These are phyloP conservation scores for Rosa chinensis DNA, from an alignment of 306 rosid genomes.

Conservation along the genomic window DNA sequence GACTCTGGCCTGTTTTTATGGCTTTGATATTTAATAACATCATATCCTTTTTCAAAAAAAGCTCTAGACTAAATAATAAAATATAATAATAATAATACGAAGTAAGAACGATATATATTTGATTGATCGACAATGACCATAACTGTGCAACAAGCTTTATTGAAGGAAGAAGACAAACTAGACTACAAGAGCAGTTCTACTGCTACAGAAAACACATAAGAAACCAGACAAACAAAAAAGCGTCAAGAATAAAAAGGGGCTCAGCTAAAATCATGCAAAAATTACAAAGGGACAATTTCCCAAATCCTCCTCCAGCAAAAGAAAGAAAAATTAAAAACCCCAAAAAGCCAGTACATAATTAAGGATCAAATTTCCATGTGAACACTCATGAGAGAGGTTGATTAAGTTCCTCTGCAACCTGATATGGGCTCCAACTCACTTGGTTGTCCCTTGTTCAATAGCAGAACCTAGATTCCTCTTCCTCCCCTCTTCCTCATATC, in stretches of 20 bases:
- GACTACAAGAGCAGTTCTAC: neutral
- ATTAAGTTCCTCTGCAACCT: conserved; percentile 17
- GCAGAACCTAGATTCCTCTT: conserved; percentile 40
- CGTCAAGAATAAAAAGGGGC: neutral
- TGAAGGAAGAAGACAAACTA: neutral
- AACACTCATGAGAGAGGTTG: conserved; percentile 4
- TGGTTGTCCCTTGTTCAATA: conserved; percentile 40
- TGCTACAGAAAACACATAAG: neutral
- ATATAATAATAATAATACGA: too few relatives aligned
- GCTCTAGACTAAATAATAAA: too few relatives aligned
- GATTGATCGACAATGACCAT: neutral
- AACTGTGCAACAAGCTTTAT: neutral
- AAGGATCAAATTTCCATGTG: conserved; percentile 14
- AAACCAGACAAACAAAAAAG: neutral
- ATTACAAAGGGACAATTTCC: neutral
- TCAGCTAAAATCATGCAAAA: neutral
- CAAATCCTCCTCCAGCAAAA: neutral
- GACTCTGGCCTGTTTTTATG: too few relatives aligned
- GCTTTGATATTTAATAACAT: too few relatives aligned
- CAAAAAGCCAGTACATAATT: neutral
- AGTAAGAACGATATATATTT: too few relatives aligned
- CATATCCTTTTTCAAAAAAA: too few relatives aligned
- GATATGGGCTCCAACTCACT: conserved; percentile 52
- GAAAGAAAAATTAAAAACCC: neutral
- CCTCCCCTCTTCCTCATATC: conserved; percentile 15